Percentiles rank a stretch among this genome's conserved stretches.
Evolutionary conservation across 192 early-diverging fungal species (phyloP).

Genomic region (Coemansia sp.): DNA sequence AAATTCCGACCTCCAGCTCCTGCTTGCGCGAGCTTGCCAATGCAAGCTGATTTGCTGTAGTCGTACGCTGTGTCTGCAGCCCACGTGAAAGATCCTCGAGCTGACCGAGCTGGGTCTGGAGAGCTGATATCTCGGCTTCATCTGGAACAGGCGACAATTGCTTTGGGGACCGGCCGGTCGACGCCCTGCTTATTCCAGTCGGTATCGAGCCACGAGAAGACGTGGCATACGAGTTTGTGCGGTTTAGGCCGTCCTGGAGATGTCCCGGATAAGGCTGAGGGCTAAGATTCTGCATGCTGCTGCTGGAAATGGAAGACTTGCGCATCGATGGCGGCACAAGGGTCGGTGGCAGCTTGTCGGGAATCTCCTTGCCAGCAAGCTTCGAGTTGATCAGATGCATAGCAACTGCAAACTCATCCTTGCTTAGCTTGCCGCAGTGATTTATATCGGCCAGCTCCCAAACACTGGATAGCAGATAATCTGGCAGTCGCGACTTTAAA

Average conservation of each 20-base stretch:
- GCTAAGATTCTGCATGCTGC: slow-evolving; percentile 40
- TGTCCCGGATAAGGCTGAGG: slow-evolving; percentile 33
- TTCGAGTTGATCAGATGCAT: slow-evolving; percentile 75
- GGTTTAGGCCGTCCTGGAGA: slow-evolving; percentile 27
- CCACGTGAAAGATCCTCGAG: slow-evolving; percentile 45
- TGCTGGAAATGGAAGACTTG: slow-evolving; percentile 28
- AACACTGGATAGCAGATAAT: slow-evolving; percentile 67
- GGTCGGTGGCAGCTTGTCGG: slow-evolving; percentile 49
- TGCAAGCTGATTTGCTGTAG: slow-evolving; percentile 30
- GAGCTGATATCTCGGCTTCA: slow-evolving; percentile 19
- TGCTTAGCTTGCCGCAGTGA: slow-evolving; percentile 60
- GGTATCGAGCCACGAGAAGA: slow-evolving; percentile 19
- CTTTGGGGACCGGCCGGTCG: slow-evolving; percentile 24
- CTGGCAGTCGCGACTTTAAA: slow-evolving; percentile 72
- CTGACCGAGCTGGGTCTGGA: slow-evolving; percentile 48
- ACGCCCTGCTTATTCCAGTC: slow-evolving; percentile 22
- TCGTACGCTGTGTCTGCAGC: slow-evolving; percentile 44
- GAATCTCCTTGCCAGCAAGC: slow-evolving; percentile 57
- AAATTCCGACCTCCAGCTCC: slow-evolving; percentile 47
- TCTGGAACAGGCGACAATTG: slow-evolving; percentile 31
- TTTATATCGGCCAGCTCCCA: slow-evolving; percentile 77
- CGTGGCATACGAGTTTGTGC: slow-evolving; percentile 30
- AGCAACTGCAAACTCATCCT: slow-evolving; percentile 78
- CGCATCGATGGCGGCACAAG: slow-evolving; percentile 55
- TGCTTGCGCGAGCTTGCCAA: slow-evolving; percentile 42